Base-by-base conservation (phyloP, 305 asterid species). In the Andrographis paniculata region DNA sequence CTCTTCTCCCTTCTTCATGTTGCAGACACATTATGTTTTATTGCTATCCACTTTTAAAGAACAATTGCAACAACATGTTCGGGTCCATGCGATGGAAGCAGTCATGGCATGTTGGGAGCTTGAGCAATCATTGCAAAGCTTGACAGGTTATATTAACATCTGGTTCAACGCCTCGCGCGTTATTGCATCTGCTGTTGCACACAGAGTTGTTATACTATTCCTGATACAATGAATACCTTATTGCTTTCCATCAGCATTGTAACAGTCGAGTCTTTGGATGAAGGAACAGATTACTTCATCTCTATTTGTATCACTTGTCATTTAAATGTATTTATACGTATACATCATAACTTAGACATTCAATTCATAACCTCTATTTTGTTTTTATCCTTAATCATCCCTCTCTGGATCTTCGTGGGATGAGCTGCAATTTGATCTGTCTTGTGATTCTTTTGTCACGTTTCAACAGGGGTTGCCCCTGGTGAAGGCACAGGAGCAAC, bases 51-150 rank as follows among this genome's bases (percentile, higher is more conserved):
- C 92, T 20, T 85, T 85, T 58, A 85, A 82, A 79, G 95, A 82
- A 44, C 95, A 85, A 60, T 74, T 85, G 42, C 94, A 85, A 48
- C 95, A 85, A 45, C 94, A 85, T 51, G 95, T 85, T 6, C 82
- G 94, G 0, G 95, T 85, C 47, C 95, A 85, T 65, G 95, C 95
- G 35, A 82, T 85, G 94, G 95, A 85, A 71, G 88, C 95, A 45
- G 95, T 85, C 63, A 82, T 85, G 94, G 95, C 94, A 19, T 85
- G 95, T 66, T 82, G 95, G 94, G 94, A 85, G 67, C 79, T 85
- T 11, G 95, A 85, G 64, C 95, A 85, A 55, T 79, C 94, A 2
- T 59, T 85, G 59, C 94, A 85, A 59, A 79, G 69, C 67, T 66
- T 85, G 61, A 79, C 95, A 69, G 95, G 95, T 85, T 20, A 42